These are phyloP conservation scores for Ploettnerulaceae sp. DNA, from an alignment of 2,329 filamentous ascomycete genomes.

Conservation along the genomic window DNA sequence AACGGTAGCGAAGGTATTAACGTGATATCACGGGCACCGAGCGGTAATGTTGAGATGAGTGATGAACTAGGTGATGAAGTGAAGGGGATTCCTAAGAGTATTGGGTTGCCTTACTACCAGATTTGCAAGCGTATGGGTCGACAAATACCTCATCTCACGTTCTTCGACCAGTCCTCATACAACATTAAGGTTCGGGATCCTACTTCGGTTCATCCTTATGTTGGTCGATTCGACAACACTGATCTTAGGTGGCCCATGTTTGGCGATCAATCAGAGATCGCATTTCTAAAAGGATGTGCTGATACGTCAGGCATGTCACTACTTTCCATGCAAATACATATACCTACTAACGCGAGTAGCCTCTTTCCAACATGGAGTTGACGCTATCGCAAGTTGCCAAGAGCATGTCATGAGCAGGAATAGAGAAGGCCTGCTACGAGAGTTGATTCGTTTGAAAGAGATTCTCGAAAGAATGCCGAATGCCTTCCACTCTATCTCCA, in stretches of 20 bases:
- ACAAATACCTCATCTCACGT: conserved; percentile 46
- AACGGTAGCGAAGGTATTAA: conserved; percentile 47
- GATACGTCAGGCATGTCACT: conserved; percentile 39
- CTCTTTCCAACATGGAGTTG: conserved; percentile 47
- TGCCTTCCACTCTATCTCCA: conserved; percentile 50
- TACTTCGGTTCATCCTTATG: conserved; percentile 45
- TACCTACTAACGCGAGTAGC: conserved; percentile 29
- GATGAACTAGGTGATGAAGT: conserved; percentile 48
- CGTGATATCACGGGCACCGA: conserved; percentile 33
- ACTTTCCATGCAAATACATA: neutral
- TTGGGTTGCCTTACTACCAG: conserved; percentile 47
- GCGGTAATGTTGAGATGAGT: conserved; percentile 41
- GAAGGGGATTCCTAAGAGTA: conserved; percentile 43
- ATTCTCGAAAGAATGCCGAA: conserved; percentile 50
- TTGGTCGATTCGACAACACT: conserved; percentile 48
- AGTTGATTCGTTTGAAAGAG: conserved; percentile 48
- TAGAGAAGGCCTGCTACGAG: conserved; percentile 44
- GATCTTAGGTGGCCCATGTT: conserved; percentile 52
- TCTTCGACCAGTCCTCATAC: conserved; percentile 50
- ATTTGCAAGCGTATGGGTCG: conserved; percentile 47
- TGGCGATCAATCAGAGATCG: conserved; percentile 46
- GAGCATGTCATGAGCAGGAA: conserved; percentile 50
- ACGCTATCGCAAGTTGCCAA: conserved; percentile 49
- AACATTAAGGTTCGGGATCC: conserved; percentile 37
- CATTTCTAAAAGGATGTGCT: conserved; percentile 47